Evolutionary conservation across 2,329 filamentous ascomycete genomes (phyloP).

Genomic region (Sclerotinia subarctica): DNA sequence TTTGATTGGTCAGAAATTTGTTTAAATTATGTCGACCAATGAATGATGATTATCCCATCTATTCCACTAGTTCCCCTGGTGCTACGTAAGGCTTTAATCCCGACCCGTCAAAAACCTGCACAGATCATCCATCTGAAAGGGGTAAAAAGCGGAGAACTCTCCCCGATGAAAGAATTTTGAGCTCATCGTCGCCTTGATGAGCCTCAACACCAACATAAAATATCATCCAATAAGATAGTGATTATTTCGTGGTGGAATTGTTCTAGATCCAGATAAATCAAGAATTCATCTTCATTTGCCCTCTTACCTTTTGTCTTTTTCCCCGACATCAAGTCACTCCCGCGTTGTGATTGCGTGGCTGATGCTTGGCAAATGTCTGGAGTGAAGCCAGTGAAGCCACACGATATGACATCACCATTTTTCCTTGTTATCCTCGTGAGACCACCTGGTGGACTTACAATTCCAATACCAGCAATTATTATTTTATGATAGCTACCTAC

Average conservation of each 20-base stretch:
- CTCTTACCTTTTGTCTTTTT: too few species aligned
- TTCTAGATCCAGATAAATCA: neutral
- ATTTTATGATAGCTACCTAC: neutral
- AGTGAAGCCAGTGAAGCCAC: conserved; percentile 8
- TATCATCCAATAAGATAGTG: neutral
- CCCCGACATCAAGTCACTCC: neutral
- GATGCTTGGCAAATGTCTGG: conserved; percentile 3
- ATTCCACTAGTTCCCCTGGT: too few species aligned
- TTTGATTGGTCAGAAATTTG: neutral
- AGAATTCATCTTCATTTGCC: neutral
- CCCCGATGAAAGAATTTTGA: neutral
- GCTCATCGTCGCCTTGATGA: neutral
- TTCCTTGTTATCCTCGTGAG: conserved; percentile 10
- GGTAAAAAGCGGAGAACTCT: neutral
- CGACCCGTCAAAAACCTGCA: neutral
- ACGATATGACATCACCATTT: conserved; percentile 4
- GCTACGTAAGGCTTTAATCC: too few species aligned
- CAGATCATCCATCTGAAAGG: too few species aligned
- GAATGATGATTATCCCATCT: too few species aligned
- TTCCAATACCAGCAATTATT: neutral
- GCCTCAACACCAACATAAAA: neutral
- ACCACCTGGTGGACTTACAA: too few species aligned
- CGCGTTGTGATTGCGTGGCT: conserved; percentile 10
- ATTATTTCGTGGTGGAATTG: too few species aligned
- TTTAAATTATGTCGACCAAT: neutral